Percentiles rank a stretch among this genome's conserved stretches.
Conservation (phyloP, 2,329 filamentous ascomycete genomes). For the Parasarocladium wereldwijsianum region DNA sequence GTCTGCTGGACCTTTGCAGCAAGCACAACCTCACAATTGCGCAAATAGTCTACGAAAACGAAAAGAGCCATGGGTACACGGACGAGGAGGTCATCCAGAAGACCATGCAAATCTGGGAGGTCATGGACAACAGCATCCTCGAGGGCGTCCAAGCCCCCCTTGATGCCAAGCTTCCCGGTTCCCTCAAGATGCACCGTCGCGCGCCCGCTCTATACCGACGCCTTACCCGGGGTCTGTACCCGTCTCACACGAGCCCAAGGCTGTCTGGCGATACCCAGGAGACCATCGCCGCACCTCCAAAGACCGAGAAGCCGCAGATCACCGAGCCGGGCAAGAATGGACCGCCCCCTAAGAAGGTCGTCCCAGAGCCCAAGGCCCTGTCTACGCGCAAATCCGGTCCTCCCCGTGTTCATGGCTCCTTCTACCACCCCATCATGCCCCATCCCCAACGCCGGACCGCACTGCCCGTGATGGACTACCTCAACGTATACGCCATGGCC, state of each 20-base stretch:
- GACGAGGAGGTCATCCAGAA: constrained; percentile 33
- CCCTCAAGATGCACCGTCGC: constrained; percentile 30
- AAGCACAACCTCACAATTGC: constrained; percentile 37
- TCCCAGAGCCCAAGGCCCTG: constrained; percentile 1
- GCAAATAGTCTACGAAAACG: constrained; percentile 36
- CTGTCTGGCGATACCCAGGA: constrained; percentile 3
- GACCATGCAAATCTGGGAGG: constrained; percentile 32
- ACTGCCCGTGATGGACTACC: constrained; percentile 34
- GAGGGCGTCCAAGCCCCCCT: constrained; percentile 31
- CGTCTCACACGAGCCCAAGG: constrained; percentile 15
- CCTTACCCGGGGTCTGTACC: constrained; percentile 30
- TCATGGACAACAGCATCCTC: constrained; percentile 35
- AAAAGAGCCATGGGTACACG: constrained; percentile 33
- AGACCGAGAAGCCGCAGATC: neutral
- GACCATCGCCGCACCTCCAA: no score
- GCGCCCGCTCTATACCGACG: constrained; percentile 29
- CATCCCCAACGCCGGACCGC: constrained; percentile 29
- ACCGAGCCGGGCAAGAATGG: neutral
- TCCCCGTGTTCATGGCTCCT: constrained; percentile 27
- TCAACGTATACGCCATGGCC: constrained; percentile 34
- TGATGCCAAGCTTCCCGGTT: constrained; percentile 27
- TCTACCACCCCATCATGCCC: constrained; percentile 30
- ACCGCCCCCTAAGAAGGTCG: constrained; percentile 1
- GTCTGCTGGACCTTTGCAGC: constrained; percentile 28
- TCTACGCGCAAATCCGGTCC: constrained; percentile 12